Base-by-base conservation (phyloP, 305 asterid species). In the Fraxinus albicans region DNA sequence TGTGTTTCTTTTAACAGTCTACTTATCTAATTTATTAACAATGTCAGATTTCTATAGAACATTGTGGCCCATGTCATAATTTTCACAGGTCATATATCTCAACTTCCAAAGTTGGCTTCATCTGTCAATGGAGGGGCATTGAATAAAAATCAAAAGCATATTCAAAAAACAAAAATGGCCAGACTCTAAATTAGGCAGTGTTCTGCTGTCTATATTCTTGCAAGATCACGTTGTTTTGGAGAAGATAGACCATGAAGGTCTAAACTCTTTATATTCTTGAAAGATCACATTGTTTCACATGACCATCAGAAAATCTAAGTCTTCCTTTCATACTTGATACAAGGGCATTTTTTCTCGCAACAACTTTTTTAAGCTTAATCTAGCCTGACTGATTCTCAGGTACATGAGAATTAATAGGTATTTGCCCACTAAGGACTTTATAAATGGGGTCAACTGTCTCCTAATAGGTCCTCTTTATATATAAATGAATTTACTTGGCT, bases 131-230 rank as follows among this genome's bases (percentile, higher is more conserved):
- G 73, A 9, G 69, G 82, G 77, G 79, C n/a, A 58, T 77, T 69
- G 84, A 17, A 65, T 76, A 12, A 21, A 76, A 73, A 42, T 72
- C 13, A 29, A 82, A 47, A 21, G 33, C 77, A 77, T 17, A 25
- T 40, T 29, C 35, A 6, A 76, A 50, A 21, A 15, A 80, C 33
- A 21, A n/a, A 67, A 13, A 19, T 29, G 40, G 4, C 40, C 76
- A 13, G 21, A 29, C 42, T 38, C 34, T 34, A 23, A 8, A 25
- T 40, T 27, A 38, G 42, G 70, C 63, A 40, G 15, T 65, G 42
- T 77, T 83, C 38, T 42, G 80, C 70, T 42, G 13, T 67, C 67
- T 55, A 36, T 77, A 80, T 44, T 75, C 9, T 69, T 70, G 76
- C 21, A 6, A 67, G 73, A 67, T 67, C 35, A 67, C 34, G 29